A percentile compares a stretch with the other conserved stretches of the same genome.
These are phyloP conservation scores for Plasmodium blacklocki DNA, from an alignment of 169 alveolate species.

Conservation along the genomic window DNA sequence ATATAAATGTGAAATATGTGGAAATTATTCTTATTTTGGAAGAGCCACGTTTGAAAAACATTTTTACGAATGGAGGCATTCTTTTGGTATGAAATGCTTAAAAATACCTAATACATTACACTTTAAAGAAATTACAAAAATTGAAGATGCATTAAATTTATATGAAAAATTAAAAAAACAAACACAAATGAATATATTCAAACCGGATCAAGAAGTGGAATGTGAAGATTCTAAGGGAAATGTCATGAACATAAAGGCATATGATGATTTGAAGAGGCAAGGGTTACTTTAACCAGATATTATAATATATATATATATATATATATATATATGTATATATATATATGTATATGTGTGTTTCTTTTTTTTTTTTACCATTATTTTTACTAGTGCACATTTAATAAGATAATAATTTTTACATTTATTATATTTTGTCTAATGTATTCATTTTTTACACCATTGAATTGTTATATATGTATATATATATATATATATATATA, in stretches of 20 bases:
- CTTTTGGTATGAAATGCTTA: conserved; percentile 99
- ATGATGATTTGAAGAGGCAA: conserved; percentile 93
- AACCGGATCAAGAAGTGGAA: conserved; percentile 95
- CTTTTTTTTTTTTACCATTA: not conserved
- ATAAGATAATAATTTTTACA: too few relatives aligned
- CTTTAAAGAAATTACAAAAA: conserved; percentile 91
- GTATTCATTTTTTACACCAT: too few relatives aligned
- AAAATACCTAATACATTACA: conserved; percentile 99
- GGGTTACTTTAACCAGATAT: conserved; percentile 88
- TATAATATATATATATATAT: not conserved
- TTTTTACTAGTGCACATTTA: too few relatives aligned
- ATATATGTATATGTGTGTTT: not conserved
- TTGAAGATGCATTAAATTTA: conserved; percentile 91
- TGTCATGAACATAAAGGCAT: conserved; percentile 93
- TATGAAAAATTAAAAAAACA: conserved; percentile 94
- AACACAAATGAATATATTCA: conserved; percentile 90
- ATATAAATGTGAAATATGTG: conserved; percentile 99
- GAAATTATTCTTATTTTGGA: conserved; percentile 99
- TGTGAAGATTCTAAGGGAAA: conserved; percentile 99
- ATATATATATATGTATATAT: not conserved
- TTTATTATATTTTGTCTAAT: too few relatives aligned
- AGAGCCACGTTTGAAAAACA: conserved; percentile 99
- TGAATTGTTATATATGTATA: too few relatives aligned
- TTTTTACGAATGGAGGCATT: conserved; percentile 99
- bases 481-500: too few relatives aligned